These are phyloP conservation scores for Paramecium bursaria DNA, from an alignment of 73 alveolate species.

Conservation along the genomic window DNA sequence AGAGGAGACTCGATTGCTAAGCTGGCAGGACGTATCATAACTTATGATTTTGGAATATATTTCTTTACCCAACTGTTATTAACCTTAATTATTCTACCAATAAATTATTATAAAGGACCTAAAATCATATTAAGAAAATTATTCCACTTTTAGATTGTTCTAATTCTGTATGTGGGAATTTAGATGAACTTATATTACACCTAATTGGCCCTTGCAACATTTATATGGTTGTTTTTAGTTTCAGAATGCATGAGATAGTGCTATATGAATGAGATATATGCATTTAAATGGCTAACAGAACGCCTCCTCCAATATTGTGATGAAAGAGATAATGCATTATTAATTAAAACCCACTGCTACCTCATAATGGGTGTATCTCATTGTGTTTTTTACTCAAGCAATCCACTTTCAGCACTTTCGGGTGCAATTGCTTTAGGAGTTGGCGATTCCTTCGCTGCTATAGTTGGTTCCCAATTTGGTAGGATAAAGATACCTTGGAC, in stretches of 20 bases:
- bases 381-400: conserved; percentile 10
- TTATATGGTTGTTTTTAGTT: conserved; percentile 52
- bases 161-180: neutral
- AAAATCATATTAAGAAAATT: conserved; percentile 37
- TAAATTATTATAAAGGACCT: neutral
- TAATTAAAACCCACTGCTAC: conserved; percentile 32
- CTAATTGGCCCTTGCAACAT: conserved; percentile 17
- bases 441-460: conserved; percentile 59
- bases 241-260: conserved; percentile 30
- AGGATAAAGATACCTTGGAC: neutral
- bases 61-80: neutral
- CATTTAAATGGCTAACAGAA: neutral
- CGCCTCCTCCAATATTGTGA: conserved; percentile 17
- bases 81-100: conserved; percentile 8
- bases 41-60: conserved; percentile 11
- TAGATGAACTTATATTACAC: conserved; percentile 11
- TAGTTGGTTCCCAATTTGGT: conserved; percentile 49
- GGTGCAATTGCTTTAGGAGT: neutral
- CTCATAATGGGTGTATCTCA: conserved; percentile 49
- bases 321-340: conserved; percentile 24
- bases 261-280: neutral
- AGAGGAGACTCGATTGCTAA: conserved; percentile 22
- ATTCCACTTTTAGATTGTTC: conserved; percentile 30
- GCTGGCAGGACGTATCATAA: neutral
- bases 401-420: conserved; percentile 5